Base-by-base conservation (phyloP, 148 eudicot species). In the Nepenthes mirabilis region DNA sequence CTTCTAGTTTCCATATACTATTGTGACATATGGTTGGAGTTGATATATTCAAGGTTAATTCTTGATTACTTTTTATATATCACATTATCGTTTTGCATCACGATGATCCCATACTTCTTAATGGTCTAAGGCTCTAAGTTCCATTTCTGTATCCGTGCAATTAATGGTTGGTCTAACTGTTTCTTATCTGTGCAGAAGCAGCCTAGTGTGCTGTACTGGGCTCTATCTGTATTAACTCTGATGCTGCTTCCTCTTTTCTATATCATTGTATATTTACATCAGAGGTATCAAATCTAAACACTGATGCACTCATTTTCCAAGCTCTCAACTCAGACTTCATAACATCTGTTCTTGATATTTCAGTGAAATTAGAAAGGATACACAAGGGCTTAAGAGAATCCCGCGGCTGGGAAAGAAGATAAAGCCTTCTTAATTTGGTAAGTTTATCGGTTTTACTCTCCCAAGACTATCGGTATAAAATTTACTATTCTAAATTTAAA, bases 191-290 rank as follows among this genome's bases (percentile, higher is more conserved):
- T 80, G 72, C 94, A 91, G 98, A 91, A 88, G 80, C 80, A 88
- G 47, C 73, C 84, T 33, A 85, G 77, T 69, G 61, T 85, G 32
- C 70, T 91, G 36, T 88, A 88, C 77, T 71, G 85, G 74, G 88
- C 94, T 51, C 70, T 74, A 32, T 83, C 98, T 43, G 74, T 93
- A 62, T 66, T 93, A 74, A 67, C 77, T 2, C 48, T 93, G 83
- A 82, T 93, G 98, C 64, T 93, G 73, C 88, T 93, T 65, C 98
- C 98, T 37, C 63, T 93, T 70, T 93, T 93, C 75, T 93, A 93
- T 55, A 63, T 82, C 23, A 57, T 88, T 63, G 96, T 93, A 56
- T 93, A 55, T 77, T 79, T 93, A 71, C 85, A 88, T 69, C 88
- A 83, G 56, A 83, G 91, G 98, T 93, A 67, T 33, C 5, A 61